A percentile compares a stretch with the other conserved stretches of the same genome.
phyloP scores from a whole-genome alignment of 2,329 filamentous ascomycete genomes.

The Furcasterigmium sp. region DNA sequence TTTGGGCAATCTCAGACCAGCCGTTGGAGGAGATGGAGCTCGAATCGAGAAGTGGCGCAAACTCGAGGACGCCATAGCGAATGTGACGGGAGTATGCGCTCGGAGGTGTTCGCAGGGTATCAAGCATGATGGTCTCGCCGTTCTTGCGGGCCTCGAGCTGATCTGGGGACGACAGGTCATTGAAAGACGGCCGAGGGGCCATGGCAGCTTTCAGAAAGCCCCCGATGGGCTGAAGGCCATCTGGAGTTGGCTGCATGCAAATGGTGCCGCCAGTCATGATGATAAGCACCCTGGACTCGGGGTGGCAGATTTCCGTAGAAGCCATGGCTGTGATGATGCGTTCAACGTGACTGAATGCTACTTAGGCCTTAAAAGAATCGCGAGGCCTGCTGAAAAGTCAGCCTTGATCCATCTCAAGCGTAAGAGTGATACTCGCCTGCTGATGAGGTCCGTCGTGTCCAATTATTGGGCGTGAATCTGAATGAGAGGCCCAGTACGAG shows the following conservation, averaged over 20 bases:
- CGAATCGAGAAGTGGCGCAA: conserved; percentile 78
- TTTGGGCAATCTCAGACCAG: conserved; percentile 77
- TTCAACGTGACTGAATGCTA: conserved; percentile 3
- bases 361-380: too few species aligned
- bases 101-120: conserved; percentile 71
- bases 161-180: conserved; percentile 63
- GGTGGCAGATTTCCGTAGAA: conserved; percentile 27
- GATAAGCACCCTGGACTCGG: conserved; percentile 78
- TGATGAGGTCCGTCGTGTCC: too few species aligned
- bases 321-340: background rate
- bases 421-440: too few species aligned
- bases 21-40: conserved; percentile 82
- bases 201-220: conserved; percentile 81
- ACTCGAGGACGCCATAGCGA: conserved; percentile 80
- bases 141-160: conserved; percentile 46
- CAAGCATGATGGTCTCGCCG: conserved; percentile 46
- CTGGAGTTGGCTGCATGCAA: conserved; percentile 79
- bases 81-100: conserved; percentile 78
- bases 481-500: too few species aligned
- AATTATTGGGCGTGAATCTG: too few species aligned
- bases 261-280: conserved; percentile 90
- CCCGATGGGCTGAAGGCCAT: conserved; percentile 74
- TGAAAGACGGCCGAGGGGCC: conserved; percentile 78
- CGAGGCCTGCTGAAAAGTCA: too few species aligned
- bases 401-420: too few species aligned